phyloP scores from a whole-genome alignment of 768 basidiomycete genomes.

The Podaxis carcinomalis region DNA sequence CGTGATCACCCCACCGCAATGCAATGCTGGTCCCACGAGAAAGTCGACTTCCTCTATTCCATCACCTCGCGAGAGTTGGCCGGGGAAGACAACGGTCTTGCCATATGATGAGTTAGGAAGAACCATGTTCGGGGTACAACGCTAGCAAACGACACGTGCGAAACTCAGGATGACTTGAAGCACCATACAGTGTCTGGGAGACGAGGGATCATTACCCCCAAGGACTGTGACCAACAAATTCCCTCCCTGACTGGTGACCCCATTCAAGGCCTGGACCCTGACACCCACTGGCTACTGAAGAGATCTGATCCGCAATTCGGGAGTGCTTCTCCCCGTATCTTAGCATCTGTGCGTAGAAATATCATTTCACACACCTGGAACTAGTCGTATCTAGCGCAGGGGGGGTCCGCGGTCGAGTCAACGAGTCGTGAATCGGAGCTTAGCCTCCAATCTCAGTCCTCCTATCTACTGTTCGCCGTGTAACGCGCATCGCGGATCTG shows the following conservation, averaged over 20 bases:
- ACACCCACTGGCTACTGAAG: background rate
- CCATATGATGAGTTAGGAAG: background rate
- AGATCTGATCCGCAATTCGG: constrained; percentile 11
- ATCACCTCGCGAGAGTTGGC: background rate
- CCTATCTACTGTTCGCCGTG: background rate
- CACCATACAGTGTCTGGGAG: constrained; percentile 1
- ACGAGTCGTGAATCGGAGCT: constrained; percentile 1
- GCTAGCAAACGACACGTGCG: background rate
- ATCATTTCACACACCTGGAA: background rate
- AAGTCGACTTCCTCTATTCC: background rate
- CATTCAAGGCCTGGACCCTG: background rate
- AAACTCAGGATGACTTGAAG: background rate
- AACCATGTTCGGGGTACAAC: background rate
- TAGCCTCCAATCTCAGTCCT: background rate
- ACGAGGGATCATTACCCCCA: background rate
- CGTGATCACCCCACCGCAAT: no score
- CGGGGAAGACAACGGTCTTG: background rate
- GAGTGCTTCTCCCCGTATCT: constrained; percentile 9
- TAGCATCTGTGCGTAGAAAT: constrained; percentile 7
- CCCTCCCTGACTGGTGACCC: background rate
- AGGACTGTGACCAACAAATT: background rate
- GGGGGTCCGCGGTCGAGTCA: background rate
- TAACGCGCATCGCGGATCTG: constrained; percentile 7
- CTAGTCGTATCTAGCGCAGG: background rate
- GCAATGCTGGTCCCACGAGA: background rate